Percentiles rank a stretch among this genome's conserved stretches.
phyloP scores from a whole-genome alignment of 2,329 filamentous ascomycete genomes.

The Orbilia brochopaga region DNA sequence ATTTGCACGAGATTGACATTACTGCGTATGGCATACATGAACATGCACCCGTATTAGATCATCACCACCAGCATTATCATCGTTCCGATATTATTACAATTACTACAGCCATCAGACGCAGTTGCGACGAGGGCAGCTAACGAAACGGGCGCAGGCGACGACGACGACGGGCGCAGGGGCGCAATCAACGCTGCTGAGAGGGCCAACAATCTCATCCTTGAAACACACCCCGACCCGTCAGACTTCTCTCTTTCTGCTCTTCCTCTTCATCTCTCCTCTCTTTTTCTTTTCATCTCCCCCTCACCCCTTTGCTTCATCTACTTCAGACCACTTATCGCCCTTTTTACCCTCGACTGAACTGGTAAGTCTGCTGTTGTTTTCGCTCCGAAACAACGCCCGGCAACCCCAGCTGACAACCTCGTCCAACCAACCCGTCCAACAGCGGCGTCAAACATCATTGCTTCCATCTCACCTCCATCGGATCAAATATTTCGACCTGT shows the following conservation, averaged over 20 bases:
- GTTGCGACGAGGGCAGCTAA: slow-evolving; percentile 26
- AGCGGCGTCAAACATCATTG: background rate
- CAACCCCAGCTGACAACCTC: slow-evolving; percentile 1
- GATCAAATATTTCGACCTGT: background rate
- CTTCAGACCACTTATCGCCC: background rate
- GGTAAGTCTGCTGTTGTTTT: no score
- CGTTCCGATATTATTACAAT: background rate
- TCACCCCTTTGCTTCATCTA: background rate
- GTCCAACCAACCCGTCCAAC: background rate
- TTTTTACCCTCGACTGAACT: background rate
- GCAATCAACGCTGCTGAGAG: no score
- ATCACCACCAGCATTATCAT: no score
- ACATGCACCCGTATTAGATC: no score
- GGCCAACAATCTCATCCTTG: no score
- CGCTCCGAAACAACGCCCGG: background rate
- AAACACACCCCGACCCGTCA: no score
- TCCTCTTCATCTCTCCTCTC: background rate
- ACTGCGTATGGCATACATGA: no score
- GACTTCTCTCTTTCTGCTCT: background rate
- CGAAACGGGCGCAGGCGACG: slow-evolving; percentile 12
- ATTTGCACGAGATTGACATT: no score
- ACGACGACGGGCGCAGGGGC: background rate
- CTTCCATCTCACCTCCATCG: background rate
- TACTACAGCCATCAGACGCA: slow-evolving; percentile 29
- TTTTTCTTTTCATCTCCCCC: background rate